Base-by-base conservation (phyloP, 768 basidiomycete genomes). In the Lenzites betulinus region DNA sequence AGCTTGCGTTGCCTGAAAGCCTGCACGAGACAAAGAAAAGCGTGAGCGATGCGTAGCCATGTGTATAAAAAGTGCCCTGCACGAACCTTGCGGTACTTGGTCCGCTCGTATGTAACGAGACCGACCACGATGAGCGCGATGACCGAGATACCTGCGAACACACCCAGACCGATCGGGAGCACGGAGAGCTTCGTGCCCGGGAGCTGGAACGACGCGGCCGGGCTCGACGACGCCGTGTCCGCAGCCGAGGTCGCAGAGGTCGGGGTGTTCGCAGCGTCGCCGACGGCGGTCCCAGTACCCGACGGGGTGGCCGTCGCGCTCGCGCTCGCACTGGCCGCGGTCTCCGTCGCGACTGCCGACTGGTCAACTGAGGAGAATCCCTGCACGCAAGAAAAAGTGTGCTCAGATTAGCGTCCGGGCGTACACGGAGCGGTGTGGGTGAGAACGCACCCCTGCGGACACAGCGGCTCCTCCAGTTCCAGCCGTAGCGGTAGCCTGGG, bases 51-150 rank as follows among this genome's bases (percentile, higher is more conserved):
- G n/a, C 58, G 36, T 33, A 4, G 30, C 30, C 48, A 51, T 50
- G 7, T n/a, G 18, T 23, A 28, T 28, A 33, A 15, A 18, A 28
- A 13, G 23, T 22, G 26, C 62, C 20, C 28, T 51, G 25, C 51
- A 76, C 82, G 57, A 60, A 90, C 92, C 81, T 85, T 90, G 78
- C 92, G 87, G 70, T 92, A 92, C 74, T 88, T 90, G 25, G 91
- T 86, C 48, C 94, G 84, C 79, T 95, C 92, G 69, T 87, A 92
- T 7, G 92, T 93, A 64, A 95, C 92, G 72, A 93, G 77, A 51
- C 83, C 88, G 59, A 95, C 90, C 23, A 91, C 85, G 62, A 89
- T 85, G 65, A 96, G 72, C 18, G 89, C 89, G 66, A 95, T 88
- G 8, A 88, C 88, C 30, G 91, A 91, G 60, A 96, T 88, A 63